Percentiles rank a stretch among this genome's conserved stretches.
Conservation (phyloP, 2,329 filamentous ascomycete species). For the Keithomyces neogunnii region DNA sequence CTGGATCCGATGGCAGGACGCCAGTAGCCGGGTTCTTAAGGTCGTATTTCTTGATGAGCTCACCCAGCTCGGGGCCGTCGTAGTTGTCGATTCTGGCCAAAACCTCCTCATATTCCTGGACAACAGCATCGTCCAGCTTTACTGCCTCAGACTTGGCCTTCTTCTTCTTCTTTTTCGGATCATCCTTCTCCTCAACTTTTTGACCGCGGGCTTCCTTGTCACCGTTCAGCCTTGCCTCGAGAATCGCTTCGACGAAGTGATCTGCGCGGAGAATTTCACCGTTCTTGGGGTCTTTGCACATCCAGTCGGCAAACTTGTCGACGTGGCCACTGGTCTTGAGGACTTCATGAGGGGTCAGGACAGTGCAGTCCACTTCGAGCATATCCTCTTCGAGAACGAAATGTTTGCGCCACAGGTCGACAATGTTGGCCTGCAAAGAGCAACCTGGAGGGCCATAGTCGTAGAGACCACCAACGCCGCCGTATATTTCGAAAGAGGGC, state of each 20-base stretch:
- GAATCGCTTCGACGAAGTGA: conserved; percentile 89
- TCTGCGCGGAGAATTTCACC: conserved; percentile 95
- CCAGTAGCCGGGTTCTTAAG: conserved; percentile 81
- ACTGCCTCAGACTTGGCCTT: conserved; percentile 75
- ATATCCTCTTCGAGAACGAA: conserved; percentile 90
- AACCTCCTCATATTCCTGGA: conserved; percentile 84
- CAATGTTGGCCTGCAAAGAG: conserved; percentile 76
- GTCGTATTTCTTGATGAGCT: conserved; percentile 84
- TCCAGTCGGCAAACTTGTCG: conserved; percentile 97
- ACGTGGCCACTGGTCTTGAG: conserved; percentile 96
- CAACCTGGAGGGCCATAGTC: conserved; percentile 90
- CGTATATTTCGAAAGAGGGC: conserved; percentile 92
- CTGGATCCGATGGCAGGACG: conserved; percentile 67
- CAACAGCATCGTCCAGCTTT: conserved; percentile 78
- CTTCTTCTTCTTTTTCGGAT: conserved; percentile 74
- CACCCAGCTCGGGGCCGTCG: conserved; percentile 74
- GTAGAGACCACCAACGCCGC: conserved; percentile 79
- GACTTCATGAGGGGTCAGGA: conserved; percentile 85
- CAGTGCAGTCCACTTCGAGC: conserved; percentile 91
- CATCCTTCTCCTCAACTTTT: conserved; percentile 68
- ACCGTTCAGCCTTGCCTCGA: conserved; percentile 79
- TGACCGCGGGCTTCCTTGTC: conserved; percentile 88
- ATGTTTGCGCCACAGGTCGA: conserved; percentile 87
- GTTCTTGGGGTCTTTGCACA: conserved; percentile 98
- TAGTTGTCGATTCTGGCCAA: conserved; percentile 95